A percentile compares a stretch with the other conserved stretches of the same genome.
Evolutionary conservation across 805 yeast genomes (phyloP).

Genomic region (Wickerhamiella allomyrinae): DNA sequence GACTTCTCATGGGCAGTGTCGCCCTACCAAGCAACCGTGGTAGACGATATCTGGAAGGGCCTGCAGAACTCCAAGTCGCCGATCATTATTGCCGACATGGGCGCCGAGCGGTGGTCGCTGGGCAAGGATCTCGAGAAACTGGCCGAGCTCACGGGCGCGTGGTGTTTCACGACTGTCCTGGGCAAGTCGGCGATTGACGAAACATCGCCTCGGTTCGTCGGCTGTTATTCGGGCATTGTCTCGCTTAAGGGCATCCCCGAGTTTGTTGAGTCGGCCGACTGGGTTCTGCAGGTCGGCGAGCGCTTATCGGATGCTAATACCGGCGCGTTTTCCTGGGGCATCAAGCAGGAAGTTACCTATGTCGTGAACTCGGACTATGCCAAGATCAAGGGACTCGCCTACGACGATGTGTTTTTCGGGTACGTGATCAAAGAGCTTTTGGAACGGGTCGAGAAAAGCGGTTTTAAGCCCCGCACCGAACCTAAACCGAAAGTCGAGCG

Average conservation of each 20-base stretch:
- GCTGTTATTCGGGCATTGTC: constrained; percentile 54
- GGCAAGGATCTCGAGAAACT: constrained; percentile 34
- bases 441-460: constrained; percentile 18
- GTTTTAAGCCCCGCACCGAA: constrained; percentile 21
- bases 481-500: constrained; percentile 12
- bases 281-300: constrained; percentile 58
- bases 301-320: constrained; percentile 53
- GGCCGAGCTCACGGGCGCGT: constrained; percentile 35
- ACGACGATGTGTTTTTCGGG: constrained; percentile 33
- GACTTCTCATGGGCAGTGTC: constrained; percentile 19
- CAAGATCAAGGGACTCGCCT: constrained; percentile 31
- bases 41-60: constrained; percentile 32
- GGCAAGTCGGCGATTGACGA: constrained; percentile 70
- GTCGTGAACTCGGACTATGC: constrained; percentile 41
- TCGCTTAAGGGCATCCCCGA: constrained; percentile 36
- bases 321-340: constrained; percentile 44
- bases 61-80: constrained; percentile 45
- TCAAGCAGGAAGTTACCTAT: constrained; percentile 32
- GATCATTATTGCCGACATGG: constrained; percentile 54
- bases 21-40: constrained; percentile 25
- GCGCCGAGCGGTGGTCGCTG: constrained; percentile 37
- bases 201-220: constrained; percentile 45
- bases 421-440: constrained; percentile 37
- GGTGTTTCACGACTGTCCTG: constrained; percentile 46
- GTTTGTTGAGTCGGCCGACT: constrained; percentile 44